A percentile compares a stretch with the other conserved stretches of the same genome.
Conservation (phyloP, 495 filamentous ascomycete genomes). For the Hyaloscypha hepaticicola region DNA sequence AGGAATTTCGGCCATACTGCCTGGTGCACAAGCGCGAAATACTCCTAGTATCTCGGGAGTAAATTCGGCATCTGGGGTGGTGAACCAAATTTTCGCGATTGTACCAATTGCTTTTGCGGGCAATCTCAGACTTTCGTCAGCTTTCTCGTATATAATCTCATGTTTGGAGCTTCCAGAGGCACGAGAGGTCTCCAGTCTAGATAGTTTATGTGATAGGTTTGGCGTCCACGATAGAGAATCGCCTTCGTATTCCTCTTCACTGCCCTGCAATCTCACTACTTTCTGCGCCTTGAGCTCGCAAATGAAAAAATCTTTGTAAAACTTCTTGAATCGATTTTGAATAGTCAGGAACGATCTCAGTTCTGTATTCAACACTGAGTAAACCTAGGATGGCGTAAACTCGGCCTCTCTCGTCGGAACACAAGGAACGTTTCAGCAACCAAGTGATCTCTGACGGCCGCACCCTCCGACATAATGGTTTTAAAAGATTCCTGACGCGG, state of each 20-base stretch:
- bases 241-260: not conserved
- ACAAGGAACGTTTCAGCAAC: not conserved
- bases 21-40: not conserved
- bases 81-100: not conserved
- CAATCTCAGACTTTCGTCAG: not conserved
- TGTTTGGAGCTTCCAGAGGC: not conserved
- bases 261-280: not conserved
- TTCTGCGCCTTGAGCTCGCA: not conserved
- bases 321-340: not conserved
- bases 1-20: not conserved
- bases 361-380: not conserved
- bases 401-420: conserved; percentile 6
- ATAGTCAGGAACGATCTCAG: conserved; percentile 3
- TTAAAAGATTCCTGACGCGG: not conserved
- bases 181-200: not conserved
- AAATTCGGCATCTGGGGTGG: not conserved
- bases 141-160: not conserved
- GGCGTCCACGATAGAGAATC: not conserved
- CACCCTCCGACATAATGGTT: not conserved
- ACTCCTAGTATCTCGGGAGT: not conserved
- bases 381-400: conserved; percentile 8
- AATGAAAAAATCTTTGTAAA: not conserved
- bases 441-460: not conserved
- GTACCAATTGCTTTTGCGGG: not conserved
- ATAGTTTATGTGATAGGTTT: not conserved